Conservation (phyloP, 805 yeast genomes). For the Candida coleopterorum region DNA sequence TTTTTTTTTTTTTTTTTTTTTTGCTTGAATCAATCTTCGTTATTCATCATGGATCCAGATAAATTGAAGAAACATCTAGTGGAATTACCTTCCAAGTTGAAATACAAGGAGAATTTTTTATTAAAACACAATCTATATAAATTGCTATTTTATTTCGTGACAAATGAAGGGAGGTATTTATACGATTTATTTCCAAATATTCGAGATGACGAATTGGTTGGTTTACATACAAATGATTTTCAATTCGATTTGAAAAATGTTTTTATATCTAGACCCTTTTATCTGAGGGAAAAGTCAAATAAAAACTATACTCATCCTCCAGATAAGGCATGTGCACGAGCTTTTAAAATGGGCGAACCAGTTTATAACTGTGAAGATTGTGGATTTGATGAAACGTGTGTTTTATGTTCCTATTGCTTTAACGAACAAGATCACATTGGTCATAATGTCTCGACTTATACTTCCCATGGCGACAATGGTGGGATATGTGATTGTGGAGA, state of each 20-base stretch:
- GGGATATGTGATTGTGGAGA: conserved; percentile 79
- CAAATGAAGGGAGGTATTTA: conserved; percentile 36
- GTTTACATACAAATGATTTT: conserved; percentile 6
- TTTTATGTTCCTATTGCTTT: conserved; percentile 69
- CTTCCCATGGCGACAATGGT: conserved; percentile 41
- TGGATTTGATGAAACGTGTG: conserved; percentile 75
- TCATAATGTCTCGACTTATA: conserved; percentile 57
- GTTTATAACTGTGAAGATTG: conserved; percentile 73
- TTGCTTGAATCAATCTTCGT: no score
- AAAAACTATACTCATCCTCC: conserved; percentile 38
- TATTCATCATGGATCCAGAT: conserved; percentile 22
- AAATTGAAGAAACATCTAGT: conserved; percentile 23
- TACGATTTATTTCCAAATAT: conserved; percentile 29
- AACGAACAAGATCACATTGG: conserved; percentile 62
- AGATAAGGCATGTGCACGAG: conserved; percentile 66
- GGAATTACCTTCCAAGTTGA: conserved; percentile 18
- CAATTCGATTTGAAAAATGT: conserved; percentile 3
- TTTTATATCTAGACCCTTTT: conserved; percentile 11
- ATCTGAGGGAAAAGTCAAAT: conserved; percentile 7
- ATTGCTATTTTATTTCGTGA: conserved; percentile 26
- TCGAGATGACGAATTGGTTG: conserved; percentile 13
- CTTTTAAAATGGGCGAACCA: conserved; percentile 57
- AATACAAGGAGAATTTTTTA: conserved; percentile 10
- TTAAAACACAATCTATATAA: conserved; percentile 20
- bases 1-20: no score